These are phyloP conservation scores for Epichloe gansuensis DNA, from an alignment of 2,329 filamentous ascomycete genomes.

Conservation along the genomic window DNA sequence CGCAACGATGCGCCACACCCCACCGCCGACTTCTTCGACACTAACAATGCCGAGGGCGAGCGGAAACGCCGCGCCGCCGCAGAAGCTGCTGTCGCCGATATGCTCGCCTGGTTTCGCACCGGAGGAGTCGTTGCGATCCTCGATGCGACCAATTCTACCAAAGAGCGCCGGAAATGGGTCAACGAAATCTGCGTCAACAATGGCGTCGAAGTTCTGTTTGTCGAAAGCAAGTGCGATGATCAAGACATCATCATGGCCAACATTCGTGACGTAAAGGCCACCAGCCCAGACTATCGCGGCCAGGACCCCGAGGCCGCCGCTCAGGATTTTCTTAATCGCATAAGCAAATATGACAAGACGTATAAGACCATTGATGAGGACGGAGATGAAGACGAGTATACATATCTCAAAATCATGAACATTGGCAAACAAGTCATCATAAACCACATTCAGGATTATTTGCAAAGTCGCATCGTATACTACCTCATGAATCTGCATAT, in stretches of 20 bases:
- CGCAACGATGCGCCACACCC: constrained; percentile 82
- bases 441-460: constrained; percentile 92
- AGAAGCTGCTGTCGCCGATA: constrained; percentile 82
- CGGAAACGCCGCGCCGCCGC: constrained; percentile 76
- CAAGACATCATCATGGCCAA: constrained; percentile 97
- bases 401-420: constrained; percentile 95
- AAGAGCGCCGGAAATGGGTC: constrained; percentile 81
- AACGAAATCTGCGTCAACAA: constrained; percentile 62
- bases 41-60: constrained; percentile 78
- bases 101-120: constrained; percentile 81
- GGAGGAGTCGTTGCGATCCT: constrained; percentile 83
- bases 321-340: constrained; percentile 83
- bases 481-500: constrained; percentile 99
- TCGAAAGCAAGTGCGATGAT: constrained; percentile 94
- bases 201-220: constrained; percentile 81
- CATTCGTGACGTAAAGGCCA: constrained; percentile 94
- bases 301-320: constrained; percentile 89
- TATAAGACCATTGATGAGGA: constrained; percentile 84
- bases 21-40: constrained; percentile 90
- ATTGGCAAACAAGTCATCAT: constrained; percentile 94
- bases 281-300: constrained; percentile 84
- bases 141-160: constrained; percentile 94
- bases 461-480: constrained; percentile 92
- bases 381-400: constrained; percentile 68
- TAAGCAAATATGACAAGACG: constrained; percentile 93